Percentiles rank a stretch among this genome's conserved stretches.
Conservation (phyloP, 768 basidiomycete genomes). For the Amanita jacksonii region DNA sequence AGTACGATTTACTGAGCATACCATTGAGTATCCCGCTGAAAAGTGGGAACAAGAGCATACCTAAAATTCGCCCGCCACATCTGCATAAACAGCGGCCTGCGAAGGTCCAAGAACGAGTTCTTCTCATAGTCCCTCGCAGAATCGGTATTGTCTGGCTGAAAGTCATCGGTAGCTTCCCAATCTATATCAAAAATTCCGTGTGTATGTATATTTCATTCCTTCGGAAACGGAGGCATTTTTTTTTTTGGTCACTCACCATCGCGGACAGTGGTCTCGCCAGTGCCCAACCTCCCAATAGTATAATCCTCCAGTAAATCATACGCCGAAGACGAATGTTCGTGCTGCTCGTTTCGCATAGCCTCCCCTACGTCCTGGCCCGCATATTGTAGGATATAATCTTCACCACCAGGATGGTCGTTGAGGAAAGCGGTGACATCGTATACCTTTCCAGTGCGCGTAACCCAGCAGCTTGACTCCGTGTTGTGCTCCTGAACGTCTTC, state of each 20-base stretch:
- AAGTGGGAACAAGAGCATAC: constrained; percentile 32
- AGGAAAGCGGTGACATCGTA: constrained; percentile 86
- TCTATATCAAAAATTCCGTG: constrained; percentile 32
- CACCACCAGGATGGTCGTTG: constrained; percentile 88
- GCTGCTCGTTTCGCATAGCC: constrained; percentile 78
- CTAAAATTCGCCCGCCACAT: constrained; percentile 84
- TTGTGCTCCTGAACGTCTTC: constrained; percentile 68
- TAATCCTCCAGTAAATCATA: constrained; percentile 91
- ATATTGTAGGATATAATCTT: constrained; percentile 76
- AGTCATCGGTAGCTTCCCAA: constrained; percentile 86
- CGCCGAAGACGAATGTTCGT: constrained; percentile 86
- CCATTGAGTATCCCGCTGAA: not conserved
- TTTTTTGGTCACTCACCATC: constrained; percentile 47
- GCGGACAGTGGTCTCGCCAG: constrained; percentile 60
- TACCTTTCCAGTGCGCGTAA: constrained; percentile 71
- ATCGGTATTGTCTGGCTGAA: constrained; percentile 87
- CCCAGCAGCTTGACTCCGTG: constrained; percentile 62
- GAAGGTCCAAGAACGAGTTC: constrained; percentile 87
- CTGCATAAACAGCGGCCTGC: constrained; percentile 75
- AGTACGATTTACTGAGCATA: constrained; percentile 74
- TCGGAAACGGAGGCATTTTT: not conserved
- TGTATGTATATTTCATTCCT: not conserved
- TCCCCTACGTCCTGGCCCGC: constrained; percentile 78
- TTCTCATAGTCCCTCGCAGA: constrained; percentile 72
- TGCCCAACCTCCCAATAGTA: constrained; percentile 73